Conservation (phyloP, 1,284 basidiomycete species). For the Malassezia obtusa region DNA sequence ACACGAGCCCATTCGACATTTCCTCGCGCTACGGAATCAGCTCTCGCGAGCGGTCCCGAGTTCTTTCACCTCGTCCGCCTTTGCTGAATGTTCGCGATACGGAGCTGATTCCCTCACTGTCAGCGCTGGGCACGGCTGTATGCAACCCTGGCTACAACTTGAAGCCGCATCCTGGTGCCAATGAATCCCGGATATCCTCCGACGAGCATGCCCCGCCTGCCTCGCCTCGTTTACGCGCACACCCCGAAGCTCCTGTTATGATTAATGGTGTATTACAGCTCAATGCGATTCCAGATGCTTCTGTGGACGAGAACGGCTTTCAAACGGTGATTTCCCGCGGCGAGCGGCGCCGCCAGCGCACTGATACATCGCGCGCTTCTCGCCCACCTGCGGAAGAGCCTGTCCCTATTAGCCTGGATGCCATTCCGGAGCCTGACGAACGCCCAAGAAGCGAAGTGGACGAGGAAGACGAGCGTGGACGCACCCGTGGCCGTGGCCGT, state of each 20-base stretch:
- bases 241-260: background rate
- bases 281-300: background rate
- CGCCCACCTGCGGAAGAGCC: slow-evolving; percentile 35
- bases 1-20: background rate
- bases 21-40: background rate
- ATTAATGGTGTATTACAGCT: background rate
- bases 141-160: slow-evolving; percentile 15
- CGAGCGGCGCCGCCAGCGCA: slow-evolving; percentile 14
- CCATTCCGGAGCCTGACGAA: slow-evolving; percentile 20
- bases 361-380: slow-evolving; percentile 11
- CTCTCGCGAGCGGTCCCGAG: background rate
- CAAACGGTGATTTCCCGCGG: slow-evolving; percentile 18
- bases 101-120: slow-evolving; percentile 8
- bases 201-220: slow-evolving; percentile 4
- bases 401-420: slow-evolving; percentile 24
- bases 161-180: background rate
- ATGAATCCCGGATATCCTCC: background rate
- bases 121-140: slow-evolving; percentile 8
- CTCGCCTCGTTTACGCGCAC: background rate
- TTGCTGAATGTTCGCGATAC: slow-evolving; percentile 8
- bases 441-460: slow-evolving; percentile 1
- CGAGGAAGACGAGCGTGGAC: slow-evolving; percentile 2
- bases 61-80: slow-evolving; percentile 7
- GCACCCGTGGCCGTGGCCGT: background rate
- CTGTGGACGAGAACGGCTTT: slow-evolving; percentile 24